Conservation (phyloP, 1,284 basidiomycete species). For the Singerocomus inundabilis region DNA sequence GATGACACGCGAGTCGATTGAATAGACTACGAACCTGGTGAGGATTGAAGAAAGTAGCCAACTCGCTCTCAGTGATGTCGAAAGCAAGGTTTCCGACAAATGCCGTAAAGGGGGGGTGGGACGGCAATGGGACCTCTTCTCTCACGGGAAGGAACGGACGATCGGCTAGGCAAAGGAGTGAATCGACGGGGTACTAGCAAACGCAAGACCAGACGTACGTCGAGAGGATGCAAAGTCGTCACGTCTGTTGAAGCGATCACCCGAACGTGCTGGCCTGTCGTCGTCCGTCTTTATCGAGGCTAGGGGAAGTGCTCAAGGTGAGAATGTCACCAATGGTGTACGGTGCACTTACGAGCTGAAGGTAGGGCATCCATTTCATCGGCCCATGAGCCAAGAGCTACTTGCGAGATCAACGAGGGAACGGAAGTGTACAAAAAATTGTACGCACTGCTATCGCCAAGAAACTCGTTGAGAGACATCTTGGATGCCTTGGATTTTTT, state of each 20-base stretch:
- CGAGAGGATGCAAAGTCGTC: constrained; percentile 65
- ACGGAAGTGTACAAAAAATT: constrained; percentile 18
- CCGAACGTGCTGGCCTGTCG: constrained; percentile 42
- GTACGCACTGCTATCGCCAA: constrained; percentile 73
- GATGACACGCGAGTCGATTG: neutral
- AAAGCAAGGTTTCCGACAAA: constrained; percentile 96
- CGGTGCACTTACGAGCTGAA: constrained; percentile 72
- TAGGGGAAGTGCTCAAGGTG: constrained; percentile 31
- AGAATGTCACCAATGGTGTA: constrained; percentile 13
- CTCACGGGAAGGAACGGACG: constrained; percentile 58
- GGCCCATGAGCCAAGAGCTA: constrained; percentile 91
- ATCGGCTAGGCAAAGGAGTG: constrained; percentile 48
- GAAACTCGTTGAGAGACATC: constrained; percentile 88
- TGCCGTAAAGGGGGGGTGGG: constrained; percentile 91
- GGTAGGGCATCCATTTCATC: constrained; percentile 93
- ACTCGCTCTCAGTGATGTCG: constrained; percentile 83
- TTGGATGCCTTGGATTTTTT: constrained; percentile 82
- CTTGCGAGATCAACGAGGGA: constrained; percentile 20
- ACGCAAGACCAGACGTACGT: constrained; percentile 42
- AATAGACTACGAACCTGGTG: constrained; percentile 48
- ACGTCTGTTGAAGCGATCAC: constrained; percentile 53
- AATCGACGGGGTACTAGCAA: constrained; percentile 12
- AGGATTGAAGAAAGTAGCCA: constrained; percentile 77
- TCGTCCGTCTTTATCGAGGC: constrained; percentile 64
- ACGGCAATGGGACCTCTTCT: constrained; percentile 94